Evolutionary conservation across 169 alveolate species (phyloP), one percentile per base, ranked within the genome.

Genomic region (Plasmodium cynomolgi): DNA sequence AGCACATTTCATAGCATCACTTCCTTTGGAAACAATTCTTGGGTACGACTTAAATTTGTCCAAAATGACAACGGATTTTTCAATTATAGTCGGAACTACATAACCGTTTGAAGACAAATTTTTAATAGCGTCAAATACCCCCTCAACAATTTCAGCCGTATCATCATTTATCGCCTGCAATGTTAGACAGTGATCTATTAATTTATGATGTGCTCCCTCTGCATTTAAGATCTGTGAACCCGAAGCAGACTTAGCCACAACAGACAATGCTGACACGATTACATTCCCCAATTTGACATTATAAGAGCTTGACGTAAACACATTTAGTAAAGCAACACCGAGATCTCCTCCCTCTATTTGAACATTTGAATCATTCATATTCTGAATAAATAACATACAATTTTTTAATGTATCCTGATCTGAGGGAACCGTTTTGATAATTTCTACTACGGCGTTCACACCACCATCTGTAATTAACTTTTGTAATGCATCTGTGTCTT

Each of bases 1-100:
- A 80, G 98, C 96, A 80, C 97, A 93, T 75, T 98, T 97, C 75
- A 98, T 93, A 73, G 98, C 97, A 26, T 98, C 98, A 88, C 98
- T 97, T 26, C 99, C 99, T 62, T 96, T 96, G 80, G 96, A 94
- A 80, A 97, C 82, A 29, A 95, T 96, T 37, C 86, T 84, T 26
- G 96, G 96, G 58, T 95, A 95, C 15, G 96, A 83, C 83, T 95
- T 96, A 93, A 85, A 95, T 73, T 93, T 85, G 84, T 96, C 98
- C n/a, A 96, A 90, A 34, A 96, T 93, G 37, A 81, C n/a, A 54
- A 91, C 95, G 7, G 92, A 81, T 54, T 91, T 81, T 34, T 91
- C 95, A 73, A 91, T 91, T 33, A 91, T 71, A 26, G 91, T 91
- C 15, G 95, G 85, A 82, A 58, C 92, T 7, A 91, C 92, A 37